Base-by-base conservation (phyloP, 2,329 filamentous ascomycete species). In the Pseudogymnoascus sp. region DNA sequence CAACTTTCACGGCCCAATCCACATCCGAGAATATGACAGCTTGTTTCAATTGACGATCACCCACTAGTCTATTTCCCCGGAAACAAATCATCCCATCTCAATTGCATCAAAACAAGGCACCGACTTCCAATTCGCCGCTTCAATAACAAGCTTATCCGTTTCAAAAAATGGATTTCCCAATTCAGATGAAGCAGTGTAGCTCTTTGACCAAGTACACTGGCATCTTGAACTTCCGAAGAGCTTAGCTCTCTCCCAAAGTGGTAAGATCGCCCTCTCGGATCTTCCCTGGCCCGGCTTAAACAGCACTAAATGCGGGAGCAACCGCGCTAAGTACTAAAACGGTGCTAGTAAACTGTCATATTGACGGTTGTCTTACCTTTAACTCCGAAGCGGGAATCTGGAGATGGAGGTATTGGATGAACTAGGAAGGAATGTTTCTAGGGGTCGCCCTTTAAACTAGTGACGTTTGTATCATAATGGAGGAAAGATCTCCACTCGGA, bases 31-130 rank as follows among this genome's bases (percentile, higher is more conserved):
- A n/a, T 10, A 57, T 57, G 50, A 33, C 50, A 57, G 26, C 10
- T 57, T 8, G 50, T 57, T 33, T 33, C 50, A 33, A 57, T 4
- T 57, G 50, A 4, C 50, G 28, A 57, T 57, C 50, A 57, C 11
- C 50, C 13, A 57, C 26, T 31, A 31, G 50, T 19, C n/a, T 57
- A 57, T 57, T 57, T 57, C 50, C 50, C 50, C 50, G 50, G 50
- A 33, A 57, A 57, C 50, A 57, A 19, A 19, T 10, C 50, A 33
- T 57, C 50, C 50, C 50, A 57, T 57, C 28, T 57, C 26, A 33
- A 7, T 31, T 2, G 26, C 15, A 19, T 28, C 26, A 13, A 57
- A 57, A 33, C 50, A 57, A 57, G 50, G 50, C 50, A 57, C 50
- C 50, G 28, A 8, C 28, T 10, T 57, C 26, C 50, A 57, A 57